phyloP scores from a whole-genome alignment of 345 rosid genomes.

The Conringia planisiliqua region DNA sequence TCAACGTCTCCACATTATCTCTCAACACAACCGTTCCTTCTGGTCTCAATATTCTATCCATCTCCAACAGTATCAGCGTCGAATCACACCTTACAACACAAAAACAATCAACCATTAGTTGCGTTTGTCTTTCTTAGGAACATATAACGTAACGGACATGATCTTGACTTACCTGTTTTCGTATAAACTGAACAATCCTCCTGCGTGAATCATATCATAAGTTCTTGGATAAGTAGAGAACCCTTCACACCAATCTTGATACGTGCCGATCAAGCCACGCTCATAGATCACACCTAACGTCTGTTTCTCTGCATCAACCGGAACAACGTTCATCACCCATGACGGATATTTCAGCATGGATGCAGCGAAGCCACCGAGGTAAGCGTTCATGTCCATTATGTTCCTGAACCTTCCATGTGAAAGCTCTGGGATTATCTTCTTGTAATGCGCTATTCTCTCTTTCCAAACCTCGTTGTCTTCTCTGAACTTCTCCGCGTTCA shows the following conservation, averaged over 20 bases:
- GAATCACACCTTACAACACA: conserved; percentile 64
- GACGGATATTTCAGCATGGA: conserved; percentile 63
- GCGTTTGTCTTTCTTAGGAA: background rate
- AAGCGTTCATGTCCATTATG: conserved; percentile 94
- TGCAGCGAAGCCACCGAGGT: conserved; percentile 89
- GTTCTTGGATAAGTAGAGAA: conserved; percentile 97
- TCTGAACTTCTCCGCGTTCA: conserved; percentile 55
- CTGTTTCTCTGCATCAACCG: conserved; percentile 60
- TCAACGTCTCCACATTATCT: conserved; percentile 80
- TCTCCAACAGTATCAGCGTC: conserved; percentile 79
- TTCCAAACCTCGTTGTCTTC: conserved; percentile 85
- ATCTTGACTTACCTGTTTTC: conserved; percentile 53
- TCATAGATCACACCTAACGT: conserved; percentile 79
- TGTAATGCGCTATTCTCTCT: conserved; percentile 63
- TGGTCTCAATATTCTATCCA: conserved; percentile 92
- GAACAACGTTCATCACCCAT: conserved; percentile 97
- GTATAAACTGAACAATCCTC: conserved; percentile 75
- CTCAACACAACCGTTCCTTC: conserved; percentile 93
- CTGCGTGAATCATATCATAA: conserved; percentile 89
- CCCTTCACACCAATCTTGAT: conserved; percentile 98
- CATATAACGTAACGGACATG: no score
- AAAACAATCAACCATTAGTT: background rate
- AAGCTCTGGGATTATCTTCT: conserved; percentile 49
- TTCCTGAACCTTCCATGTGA: conserved; percentile 73
- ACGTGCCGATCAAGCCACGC: conserved; percentile 81